A percentile compares a stretch with the other conserved stretches of the same genome.
Conservation (phyloP, 2,329 filamentous ascomycete genomes). For the Cladophialophora chaetospira region DNA sequence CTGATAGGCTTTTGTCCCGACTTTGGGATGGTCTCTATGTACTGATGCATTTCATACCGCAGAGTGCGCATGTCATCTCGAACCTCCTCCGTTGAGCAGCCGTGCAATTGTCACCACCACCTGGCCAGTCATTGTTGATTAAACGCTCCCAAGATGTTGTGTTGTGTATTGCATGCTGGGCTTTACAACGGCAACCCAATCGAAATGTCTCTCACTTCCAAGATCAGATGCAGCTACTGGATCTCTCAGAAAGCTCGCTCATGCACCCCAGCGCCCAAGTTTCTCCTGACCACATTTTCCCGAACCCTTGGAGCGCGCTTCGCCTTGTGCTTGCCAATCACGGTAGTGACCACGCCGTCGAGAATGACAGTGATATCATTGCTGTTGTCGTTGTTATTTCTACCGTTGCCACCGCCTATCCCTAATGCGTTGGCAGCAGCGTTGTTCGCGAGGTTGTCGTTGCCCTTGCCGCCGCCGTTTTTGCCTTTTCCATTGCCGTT, state of each 20-base stretch:
- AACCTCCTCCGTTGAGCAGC: no score
- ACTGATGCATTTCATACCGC: no score
- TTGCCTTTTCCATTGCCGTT: not conserved
- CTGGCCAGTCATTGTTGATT: no score
- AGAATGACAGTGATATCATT: conserved; percentile 7
- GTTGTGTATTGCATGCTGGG: no score
- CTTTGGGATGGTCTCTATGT: no score
- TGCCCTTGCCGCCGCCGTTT: not conserved
- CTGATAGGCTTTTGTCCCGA: no score
- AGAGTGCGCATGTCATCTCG: no score
- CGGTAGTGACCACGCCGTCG: conserved; percentile 5
- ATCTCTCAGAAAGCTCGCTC: conserved; percentile 12
- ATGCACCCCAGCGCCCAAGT: not conserved
- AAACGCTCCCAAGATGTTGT: no score
- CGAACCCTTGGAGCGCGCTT: conserved; percentile 3
- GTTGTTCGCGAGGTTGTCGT: not conserved
- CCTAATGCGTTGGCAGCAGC: not conserved
- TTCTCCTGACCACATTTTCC: conserved; percentile 6
- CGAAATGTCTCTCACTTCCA: not conserved
- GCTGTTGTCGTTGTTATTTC: conserved; percentile 2
- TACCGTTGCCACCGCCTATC: not conserved
- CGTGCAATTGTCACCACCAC: no score
- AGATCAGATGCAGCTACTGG: not conserved
- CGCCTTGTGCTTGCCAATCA: conserved; percentile 9
- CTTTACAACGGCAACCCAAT: not conserved